Evolutionary conservation across 805 yeast genomes (phyloP).

Genomic region (Hyphopichia homilentoma): DNA sequence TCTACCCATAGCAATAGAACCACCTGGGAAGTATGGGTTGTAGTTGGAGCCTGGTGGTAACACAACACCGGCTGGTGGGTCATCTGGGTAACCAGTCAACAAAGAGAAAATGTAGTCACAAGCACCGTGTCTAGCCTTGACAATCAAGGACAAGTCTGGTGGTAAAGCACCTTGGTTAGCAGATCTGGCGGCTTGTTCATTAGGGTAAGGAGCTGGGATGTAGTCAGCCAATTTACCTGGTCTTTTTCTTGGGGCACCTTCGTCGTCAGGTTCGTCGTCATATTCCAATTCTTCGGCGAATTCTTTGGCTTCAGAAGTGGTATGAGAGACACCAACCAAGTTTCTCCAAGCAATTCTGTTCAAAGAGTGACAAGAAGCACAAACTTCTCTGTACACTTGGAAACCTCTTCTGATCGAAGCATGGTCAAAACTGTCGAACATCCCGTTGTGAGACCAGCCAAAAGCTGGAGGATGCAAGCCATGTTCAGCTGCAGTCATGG

Average conservation of each 20-base stretch:
- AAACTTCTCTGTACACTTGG: conserved; percentile 97
- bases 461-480: conserved; percentile 94
- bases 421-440: conserved; percentile 88
- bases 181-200: conserved; percentile 99
- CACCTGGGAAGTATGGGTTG: conserved; percentile 99
- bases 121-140: conserved; percentile 99
- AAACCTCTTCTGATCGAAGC: conserved; percentile 97
- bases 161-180: conserved; percentile 99
- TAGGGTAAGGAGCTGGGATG: conserved; percentile 92
- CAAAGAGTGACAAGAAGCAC: conserved; percentile 98
- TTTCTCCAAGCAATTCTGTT: conserved; percentile 99
- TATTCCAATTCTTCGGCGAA: conserved; percentile 97
- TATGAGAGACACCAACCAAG: conserved; percentile 94
- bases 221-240: conserved; percentile 96
- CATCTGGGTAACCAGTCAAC: conserved; percentile 98
- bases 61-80: conserved; percentile 94
- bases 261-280: conserved; percentile 94
- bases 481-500: conserved; percentile 98
- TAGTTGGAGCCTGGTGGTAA: conserved; percentile 94
- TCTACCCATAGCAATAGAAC: conserved; percentile 98
- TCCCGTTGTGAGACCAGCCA: conserved; percentile 93
- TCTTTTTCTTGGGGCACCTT: conserved; percentile 97
- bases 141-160: conserved; percentile 94
- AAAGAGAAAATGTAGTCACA: conserved; percentile 91
- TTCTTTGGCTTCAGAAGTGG: conserved; percentile 82